These are phyloP conservation scores for Magnaporthales sp. DNA, from an alignment of 2,329 filamentous ascomycete species.

Conservation along the genomic window DNA sequence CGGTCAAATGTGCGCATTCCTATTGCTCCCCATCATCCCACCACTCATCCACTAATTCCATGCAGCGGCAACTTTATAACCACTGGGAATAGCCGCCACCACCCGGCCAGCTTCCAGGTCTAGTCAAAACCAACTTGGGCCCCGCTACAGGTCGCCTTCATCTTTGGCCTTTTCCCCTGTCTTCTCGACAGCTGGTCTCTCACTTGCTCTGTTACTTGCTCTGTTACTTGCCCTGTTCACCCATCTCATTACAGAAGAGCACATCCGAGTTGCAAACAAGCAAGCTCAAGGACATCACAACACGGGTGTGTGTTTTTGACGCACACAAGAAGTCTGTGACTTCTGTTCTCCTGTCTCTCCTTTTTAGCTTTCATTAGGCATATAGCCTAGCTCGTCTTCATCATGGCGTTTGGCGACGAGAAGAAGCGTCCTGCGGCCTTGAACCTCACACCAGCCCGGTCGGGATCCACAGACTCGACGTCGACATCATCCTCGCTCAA, in stretches of 20 bases:
- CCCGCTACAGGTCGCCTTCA: constrained; percentile 28
- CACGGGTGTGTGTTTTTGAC: neutral
- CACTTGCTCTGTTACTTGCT: constrained; percentile 13
- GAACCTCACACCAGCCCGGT: constrained; percentile 40
- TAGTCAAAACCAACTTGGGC: constrained; percentile 42
- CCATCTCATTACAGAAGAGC: constrained; percentile 17
- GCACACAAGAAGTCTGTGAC: neutral
- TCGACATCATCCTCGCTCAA: constrained; percentile 51
- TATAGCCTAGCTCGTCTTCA: constrained; percentile 8
- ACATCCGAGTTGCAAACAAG: neutral
- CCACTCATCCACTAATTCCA: constrained; percentile 24
- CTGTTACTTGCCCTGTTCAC: no score
- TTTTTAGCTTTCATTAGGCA: constrained; percentile 12
- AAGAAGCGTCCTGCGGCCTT: constrained; percentile 49
- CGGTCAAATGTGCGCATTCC: constrained; percentile 28
- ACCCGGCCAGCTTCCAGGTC: constrained; percentile 28
- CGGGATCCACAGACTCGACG: constrained; percentile 39
- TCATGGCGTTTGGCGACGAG: constrained; percentile 31
- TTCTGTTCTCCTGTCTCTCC: constrained; percentile 5
- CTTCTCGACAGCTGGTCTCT: constrained; percentile 48
- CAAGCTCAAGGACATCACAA: neutral
- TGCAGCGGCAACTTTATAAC: constrained; percentile 26
- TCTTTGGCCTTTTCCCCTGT: constrained; percentile 25
- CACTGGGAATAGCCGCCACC: constrained; percentile 15
- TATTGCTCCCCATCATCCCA: constrained; percentile 24